These are phyloP conservation scores for Lathyrus oleraceus DNA, from an alignment of 306 rosid genomes.

Conservation along the genomic window DNA sequence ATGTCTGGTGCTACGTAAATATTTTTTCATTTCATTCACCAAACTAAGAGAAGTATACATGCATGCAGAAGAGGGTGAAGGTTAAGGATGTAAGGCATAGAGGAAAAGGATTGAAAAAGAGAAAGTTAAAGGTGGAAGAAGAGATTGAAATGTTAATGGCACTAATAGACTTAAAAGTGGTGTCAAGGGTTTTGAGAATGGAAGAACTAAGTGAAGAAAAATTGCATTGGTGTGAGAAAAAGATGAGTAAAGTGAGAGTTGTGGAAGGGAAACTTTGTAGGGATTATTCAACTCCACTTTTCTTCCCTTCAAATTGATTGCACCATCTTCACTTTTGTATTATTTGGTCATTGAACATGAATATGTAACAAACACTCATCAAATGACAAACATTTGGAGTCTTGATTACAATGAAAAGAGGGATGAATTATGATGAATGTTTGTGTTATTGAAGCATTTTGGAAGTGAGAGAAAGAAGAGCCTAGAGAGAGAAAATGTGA, in stretches of 20 bases:
- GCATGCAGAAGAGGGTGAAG: constrained; percentile 70
- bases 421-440: not conserved
- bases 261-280: constrained; percentile 70
- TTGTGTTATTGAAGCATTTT: constrained; percentile 21
- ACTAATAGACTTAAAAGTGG: constrained; percentile 76
- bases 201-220: constrained; percentile 64
- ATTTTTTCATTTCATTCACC: not conserved
- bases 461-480: constrained; percentile 34
- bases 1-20: not conserved
- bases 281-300: constrained; percentile 83
- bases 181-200: constrained; percentile 81
- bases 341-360: not conserved
- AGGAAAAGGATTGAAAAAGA: constrained; percentile 64
- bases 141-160: constrained; percentile 82
- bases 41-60: not conserved
- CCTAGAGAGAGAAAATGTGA: constrained; percentile 47
- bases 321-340: not conserved
- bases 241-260: constrained; percentile 84
- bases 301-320: constrained; percentile 65
- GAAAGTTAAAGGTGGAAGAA: constrained; percentile 58
- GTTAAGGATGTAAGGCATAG: constrained; percentile 63
- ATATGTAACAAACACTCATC: constrained; percentile 34
- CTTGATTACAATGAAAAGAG: not conserved
- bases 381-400: constrained; percentile 33
- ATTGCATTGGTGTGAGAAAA: constrained; percentile 89